Percentiles rank a stretch among this genome's conserved stretches.
These are phyloP conservation scores for Chenopodium formosanum DNA, from an alignment of 148 eudicot genomes.

Conservation along the genomic window DNA sequence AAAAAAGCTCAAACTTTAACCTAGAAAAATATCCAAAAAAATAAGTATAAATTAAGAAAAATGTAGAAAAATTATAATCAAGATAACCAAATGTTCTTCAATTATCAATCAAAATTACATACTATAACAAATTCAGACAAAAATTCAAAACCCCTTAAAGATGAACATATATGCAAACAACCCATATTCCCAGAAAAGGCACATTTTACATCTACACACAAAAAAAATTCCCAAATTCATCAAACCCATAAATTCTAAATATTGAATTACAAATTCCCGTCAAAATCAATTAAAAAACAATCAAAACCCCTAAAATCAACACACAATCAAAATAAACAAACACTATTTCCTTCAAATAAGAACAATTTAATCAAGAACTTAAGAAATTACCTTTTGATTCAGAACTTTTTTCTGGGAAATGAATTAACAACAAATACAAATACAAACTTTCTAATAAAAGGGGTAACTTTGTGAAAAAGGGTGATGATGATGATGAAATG, in stretches of 20 bases:
- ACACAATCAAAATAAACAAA: background rate
- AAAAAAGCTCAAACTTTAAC: background rate
- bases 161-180: background rate
- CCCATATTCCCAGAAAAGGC: conserved; percentile 5
- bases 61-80: background rate
- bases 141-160: background rate
- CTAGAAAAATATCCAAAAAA: background rate
- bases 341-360: background rate
- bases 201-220: conserved; percentile 2
- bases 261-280: background rate
- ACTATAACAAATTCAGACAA: background rate
- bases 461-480: conserved; percentile 1
- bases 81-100: background rate
- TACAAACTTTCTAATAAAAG: background rate
- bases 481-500: background rate
- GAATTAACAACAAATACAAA: background rate
- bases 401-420: background rate
- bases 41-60: background rate
- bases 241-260: conserved; percentile 7
- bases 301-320: conserved; percentile 22
- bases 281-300: background rate
- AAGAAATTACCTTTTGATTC: conserved; percentile 13
- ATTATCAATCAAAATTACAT: background rate
- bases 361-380: background rate
- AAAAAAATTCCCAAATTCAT: background rate